Evolutionary conservation across 176 grass and related monocot genomes (phyloP).

Genomic region (Carex scoparia): DNA sequence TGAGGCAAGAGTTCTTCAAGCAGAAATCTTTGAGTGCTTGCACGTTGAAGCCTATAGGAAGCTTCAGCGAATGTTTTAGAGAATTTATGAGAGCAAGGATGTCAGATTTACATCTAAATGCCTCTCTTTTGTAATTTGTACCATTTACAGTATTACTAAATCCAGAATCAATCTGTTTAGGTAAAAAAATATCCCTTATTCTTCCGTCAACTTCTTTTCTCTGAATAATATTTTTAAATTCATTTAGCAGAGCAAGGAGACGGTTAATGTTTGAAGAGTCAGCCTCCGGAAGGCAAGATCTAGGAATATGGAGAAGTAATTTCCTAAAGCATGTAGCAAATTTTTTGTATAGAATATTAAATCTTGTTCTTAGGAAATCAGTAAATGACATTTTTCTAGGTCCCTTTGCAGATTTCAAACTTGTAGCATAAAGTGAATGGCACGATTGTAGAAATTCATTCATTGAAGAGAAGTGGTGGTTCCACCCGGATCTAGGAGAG

Average conservation of each 20-base stretch:
- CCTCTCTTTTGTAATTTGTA: constrained; percentile 16
- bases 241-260: constrained; percentile 41
- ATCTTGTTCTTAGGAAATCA: constrained; percentile 34
- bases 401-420: constrained; percentile 8
- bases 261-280: constrained; percentile 39
- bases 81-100: constrained; percentile 38
- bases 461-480: constrained; percentile 34
- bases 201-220: constrained; percentile 10
- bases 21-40: constrained; percentile 24
- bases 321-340: constrained; percentile 46
- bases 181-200: constrained; percentile 41
- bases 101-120: constrained; percentile 30
- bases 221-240: constrained; percentile 30
- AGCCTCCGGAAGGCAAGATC: constrained; percentile 34
- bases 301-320: constrained; percentile 49
- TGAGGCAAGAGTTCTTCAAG: constrained; percentile 35
- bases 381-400: constrained; percentile 31
- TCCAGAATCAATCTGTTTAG: background rate
- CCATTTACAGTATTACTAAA: background rate
- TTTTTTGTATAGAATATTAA: constrained; percentile 27
- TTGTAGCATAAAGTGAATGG: constrained; percentile 30
- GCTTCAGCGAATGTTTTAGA: constrained; percentile 33
- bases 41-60: constrained; percentile 40
- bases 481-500: constrained; percentile 59
- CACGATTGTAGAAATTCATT: constrained; percentile 40